Percentiles rank a stretch among this genome's conserved stretches.
Conservation (phyloP, 805 yeast genomes). For the Ascoidea tarda region DNA sequence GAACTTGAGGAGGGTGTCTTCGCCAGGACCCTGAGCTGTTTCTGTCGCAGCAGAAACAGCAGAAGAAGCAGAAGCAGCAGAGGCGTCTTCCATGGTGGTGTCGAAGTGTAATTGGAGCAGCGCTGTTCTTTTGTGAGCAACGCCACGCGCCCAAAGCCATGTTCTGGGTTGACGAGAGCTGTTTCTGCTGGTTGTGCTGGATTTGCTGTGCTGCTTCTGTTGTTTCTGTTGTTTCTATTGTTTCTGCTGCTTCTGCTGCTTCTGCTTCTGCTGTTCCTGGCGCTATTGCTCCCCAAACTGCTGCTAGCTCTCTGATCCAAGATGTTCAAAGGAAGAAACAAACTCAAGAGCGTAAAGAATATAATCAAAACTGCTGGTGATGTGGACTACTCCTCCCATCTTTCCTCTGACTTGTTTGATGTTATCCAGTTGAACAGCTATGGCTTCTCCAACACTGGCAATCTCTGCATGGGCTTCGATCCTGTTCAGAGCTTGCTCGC, state of each 20-base stretch:
- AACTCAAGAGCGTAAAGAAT: too few relatives aligned
- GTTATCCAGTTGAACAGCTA: too few relatives aligned
- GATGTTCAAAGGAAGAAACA: too few relatives aligned
- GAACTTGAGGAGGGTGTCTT: slow-evolving; percentile 18
- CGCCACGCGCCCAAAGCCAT: not conserved
- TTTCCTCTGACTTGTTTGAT: too few relatives aligned
- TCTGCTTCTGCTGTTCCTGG: not conserved
- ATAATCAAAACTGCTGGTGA: too few relatives aligned
- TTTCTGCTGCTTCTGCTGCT: not conserved
- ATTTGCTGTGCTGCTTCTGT: slow-evolving; percentile 5
- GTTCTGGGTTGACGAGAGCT: not conserved
- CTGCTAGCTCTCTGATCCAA: too few relatives aligned
- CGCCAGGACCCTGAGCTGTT: slow-evolving; percentile 6
- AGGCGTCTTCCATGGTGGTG: too few relatives aligned
- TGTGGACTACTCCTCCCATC: too few relatives aligned
- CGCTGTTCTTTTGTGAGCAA: not conserved
- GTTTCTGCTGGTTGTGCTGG: slow-evolving; percentile 5
- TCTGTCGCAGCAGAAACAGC: too few relatives aligned
- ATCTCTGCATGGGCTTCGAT: slow-evolving; percentile 45
- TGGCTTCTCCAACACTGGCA: too few relatives aligned
- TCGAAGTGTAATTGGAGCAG: not conserved
- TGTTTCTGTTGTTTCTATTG: not conserved
- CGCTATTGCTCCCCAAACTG: too few relatives aligned
- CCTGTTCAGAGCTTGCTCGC: slow-evolving; percentile 84
- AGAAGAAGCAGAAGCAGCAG: too few relatives aligned